Base-by-base conservation (phyloP, 108 stramenopile species). In the Fistulifera solaris region DNA sequence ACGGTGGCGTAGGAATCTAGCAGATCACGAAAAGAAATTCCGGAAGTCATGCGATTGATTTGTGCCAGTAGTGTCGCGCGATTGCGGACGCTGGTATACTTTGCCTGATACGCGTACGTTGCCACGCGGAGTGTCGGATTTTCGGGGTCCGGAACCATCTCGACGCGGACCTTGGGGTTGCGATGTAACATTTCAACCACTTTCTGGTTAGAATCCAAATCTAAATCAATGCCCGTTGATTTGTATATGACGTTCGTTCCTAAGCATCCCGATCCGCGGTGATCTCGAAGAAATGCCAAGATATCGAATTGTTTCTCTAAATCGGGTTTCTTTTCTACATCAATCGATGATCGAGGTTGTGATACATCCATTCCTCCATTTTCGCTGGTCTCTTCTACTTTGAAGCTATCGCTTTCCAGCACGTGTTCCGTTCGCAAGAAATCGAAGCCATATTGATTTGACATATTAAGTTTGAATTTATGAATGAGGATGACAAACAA, bases 291-390 rank as follows among this genome's bases (percentile, higher is more conserved):
- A 63, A 90, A 90, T 18, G 72, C 65, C 27, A 90, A 62, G 39
- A 90, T 68, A 65, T 84, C 81, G 24, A 76, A 81, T 60, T 90
- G 89, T 54, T 85, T 85, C 65, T 90, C 89, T 25, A 85, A 54
- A 55, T 82, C 73, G 38, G 89, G 73, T 57, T 83, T 88, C 61
- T 76, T 63, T 17, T 69, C 68, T 13, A 68, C 77, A 19, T 60
- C 59, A 38, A 68, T 68, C 31, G 65, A 56, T 6, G 63, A 28
- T 25, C 51, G 24, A 44, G 42, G 24, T 38, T 56, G 25, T 21
- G 8, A 19, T 38, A 15, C 15, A 50, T 54, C 59, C n/a, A 38
- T 31, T 43, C 28, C 8, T 10, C n/a, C 45, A 51, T 7, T 16
- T 42, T 23, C 21, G 35, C 19, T 26, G 8, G 43, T 13, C 25